A percentile compares a stretch with the other conserved stretches of the same genome.
Conservation (phyloP, 805 yeast genomes). For the Metahyphopichia silvanorum region DNA sequence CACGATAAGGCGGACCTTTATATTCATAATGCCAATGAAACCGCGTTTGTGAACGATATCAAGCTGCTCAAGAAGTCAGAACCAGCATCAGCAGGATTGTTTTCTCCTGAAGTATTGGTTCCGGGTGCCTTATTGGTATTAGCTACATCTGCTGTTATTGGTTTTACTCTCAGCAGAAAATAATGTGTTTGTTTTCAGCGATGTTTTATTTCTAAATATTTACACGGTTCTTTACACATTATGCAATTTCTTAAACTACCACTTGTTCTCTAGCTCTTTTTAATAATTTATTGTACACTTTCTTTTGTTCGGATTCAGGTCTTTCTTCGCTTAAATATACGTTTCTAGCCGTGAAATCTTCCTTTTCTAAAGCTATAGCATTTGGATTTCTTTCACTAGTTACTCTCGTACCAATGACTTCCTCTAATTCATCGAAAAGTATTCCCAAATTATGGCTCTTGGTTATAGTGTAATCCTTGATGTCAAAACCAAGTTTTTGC, state of each 20-base stretch:
- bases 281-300: conserved; percentile 45
- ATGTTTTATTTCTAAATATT: neutral
- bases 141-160: conserved; percentile 57
- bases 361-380: conserved; percentile 59
- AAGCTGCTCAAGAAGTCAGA: conserved; percentile 9
- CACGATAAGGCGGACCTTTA: conserved; percentile 67
- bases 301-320: conserved; percentile 42
- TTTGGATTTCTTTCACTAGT: conserved; percentile 70
- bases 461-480: conserved; percentile 51
- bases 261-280: conserved; percentile 35
- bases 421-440: conserved; percentile 35
- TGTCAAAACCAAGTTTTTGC: conserved; percentile 44
- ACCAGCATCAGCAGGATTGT: conserved; percentile 44
- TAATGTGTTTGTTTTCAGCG: conserved; percentile 8
- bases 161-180: conserved; percentile 50
- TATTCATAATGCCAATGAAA: conserved; percentile 63
- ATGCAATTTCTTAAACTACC: conserved; percentile 10
- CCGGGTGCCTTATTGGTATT: conserved; percentile 60
- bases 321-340: conserved; percentile 51
- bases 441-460: conserved; percentile 35
- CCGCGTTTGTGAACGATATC: conserved; percentile 19
- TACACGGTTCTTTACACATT: conserved; percentile 1
- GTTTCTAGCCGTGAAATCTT: conserved; percentile 57
- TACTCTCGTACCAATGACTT: conserved; percentile 39
- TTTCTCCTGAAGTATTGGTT: conserved; percentile 59